Conservation (phyloP, 1,284 basidiomycete species). For the Cystobasidium slooffiae region DNA sequence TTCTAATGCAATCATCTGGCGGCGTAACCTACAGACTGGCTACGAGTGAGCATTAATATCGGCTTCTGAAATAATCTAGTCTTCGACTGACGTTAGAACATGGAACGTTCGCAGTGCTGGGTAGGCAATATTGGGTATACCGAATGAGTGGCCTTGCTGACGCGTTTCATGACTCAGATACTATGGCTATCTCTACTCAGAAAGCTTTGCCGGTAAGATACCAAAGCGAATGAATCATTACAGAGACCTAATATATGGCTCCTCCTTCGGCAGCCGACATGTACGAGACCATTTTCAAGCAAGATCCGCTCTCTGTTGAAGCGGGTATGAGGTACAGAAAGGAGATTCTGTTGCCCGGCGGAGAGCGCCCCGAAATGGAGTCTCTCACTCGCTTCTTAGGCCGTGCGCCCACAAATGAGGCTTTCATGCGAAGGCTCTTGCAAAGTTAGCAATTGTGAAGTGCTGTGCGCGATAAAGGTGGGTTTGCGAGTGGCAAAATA, state of each 20-base stretch:
- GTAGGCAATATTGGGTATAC: background rate
- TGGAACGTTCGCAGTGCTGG: slow-evolving; percentile 12
- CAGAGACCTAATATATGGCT: background rate
- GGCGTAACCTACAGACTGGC: too few relatives aligned
- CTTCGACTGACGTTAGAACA: too few relatives aligned
- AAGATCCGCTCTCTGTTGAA: slow-evolving; percentile 22
- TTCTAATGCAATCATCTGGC: too few relatives aligned
- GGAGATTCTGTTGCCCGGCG: slow-evolving; percentile 65
- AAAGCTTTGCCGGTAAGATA: slow-evolving; percentile 27
- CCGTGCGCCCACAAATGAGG: slow-evolving; percentile 72
- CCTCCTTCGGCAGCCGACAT: slow-evolving; percentile 4
- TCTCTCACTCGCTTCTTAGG: slow-evolving; percentile 69
- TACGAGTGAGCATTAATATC: too few relatives aligned
- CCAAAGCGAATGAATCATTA: background rate
- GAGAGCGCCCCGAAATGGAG: slow-evolving; percentile 65
- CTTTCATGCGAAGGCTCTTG: slow-evolving; percentile 67
- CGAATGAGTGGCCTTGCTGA: background rate
- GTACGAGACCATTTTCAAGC: slow-evolving; percentile 27
- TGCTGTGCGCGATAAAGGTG: too few relatives aligned
- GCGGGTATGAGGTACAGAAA: slow-evolving; percentile 61
- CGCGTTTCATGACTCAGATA: slow-evolving; percentile 59
- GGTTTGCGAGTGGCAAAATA: too few relatives aligned
- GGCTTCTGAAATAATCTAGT: too few relatives aligned
- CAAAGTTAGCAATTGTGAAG: background rate
- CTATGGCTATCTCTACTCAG: slow-evolving; percentile 62